Base-by-base conservation (phyloP, 371 early-diverging fungal species). In the Entomophthora muscae region DNA sequence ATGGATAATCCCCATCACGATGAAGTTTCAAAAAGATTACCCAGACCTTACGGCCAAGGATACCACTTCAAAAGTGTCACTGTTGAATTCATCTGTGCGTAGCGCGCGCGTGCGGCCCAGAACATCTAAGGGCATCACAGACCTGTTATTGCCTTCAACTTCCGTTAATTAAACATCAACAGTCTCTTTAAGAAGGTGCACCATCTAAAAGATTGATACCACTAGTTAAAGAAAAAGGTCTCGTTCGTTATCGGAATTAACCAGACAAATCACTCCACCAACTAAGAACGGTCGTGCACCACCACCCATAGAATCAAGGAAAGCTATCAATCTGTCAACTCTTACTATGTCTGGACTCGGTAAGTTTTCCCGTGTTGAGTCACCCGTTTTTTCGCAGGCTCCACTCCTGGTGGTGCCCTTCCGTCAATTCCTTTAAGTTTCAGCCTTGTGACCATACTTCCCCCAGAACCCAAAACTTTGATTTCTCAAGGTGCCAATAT, bases 41-140 rank as follows among this genome's bases (percentile, higher is more conserved):
- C 77, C 77, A 70, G 73, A 66, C 79, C 76, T 80, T 74, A 72
- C 78, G 71, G 74, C 70, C 75, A 71, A 79, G 77, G 77, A 31
- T 63, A 67, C 68, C 42, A 42, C 42, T 5, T 10, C 10, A 24
- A 55, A 55, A 26, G 3, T 3, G 3, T 64, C 73, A 78, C 78
- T 72, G 71, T 71, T 79, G 78, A 73, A 69, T 76, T 72, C 71
- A 73, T 78, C 80, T 82, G 77, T 82, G 83, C 81, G 82, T 78
- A 78, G 80, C 82, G 82, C 79, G 78, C 80, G 82, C 79, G 76
- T n/a, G 42, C 42, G 42, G 10, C 80, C 83, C 81, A 82, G 79
- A 75, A 76, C 77, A 82, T 82, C 81, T 77, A 78, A 82, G 81
- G 81, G 82, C 82, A 80, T 80, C 76, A 78, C 78, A 77, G 81